phyloP scores from a whole-genome alignment of 768 basidiomycete species.

The Galerina sulciceps region DNA sequence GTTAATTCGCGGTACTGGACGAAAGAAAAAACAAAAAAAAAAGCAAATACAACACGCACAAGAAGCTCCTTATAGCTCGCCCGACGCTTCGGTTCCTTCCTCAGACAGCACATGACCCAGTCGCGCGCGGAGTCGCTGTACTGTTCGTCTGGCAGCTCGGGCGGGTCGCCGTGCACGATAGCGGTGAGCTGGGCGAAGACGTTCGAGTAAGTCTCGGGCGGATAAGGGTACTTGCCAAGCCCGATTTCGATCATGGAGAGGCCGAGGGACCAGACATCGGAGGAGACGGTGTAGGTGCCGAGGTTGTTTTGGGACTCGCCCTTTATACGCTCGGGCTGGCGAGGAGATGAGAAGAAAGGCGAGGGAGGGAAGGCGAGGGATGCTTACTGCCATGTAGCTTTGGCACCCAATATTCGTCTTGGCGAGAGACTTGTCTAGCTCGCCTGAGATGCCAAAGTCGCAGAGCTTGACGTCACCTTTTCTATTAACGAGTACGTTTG shows the following conservation, averaged over 20 bases:
- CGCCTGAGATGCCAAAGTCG: constrained; percentile 99
- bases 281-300: constrained; percentile 93
- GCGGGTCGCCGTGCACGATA: constrained; percentile 94
- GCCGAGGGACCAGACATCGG: constrained; percentile 97
- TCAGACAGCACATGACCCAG: constrained; percentile 81
- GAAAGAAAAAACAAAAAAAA: too few relatives aligned
- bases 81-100: constrained; percentile 78
- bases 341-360: not conserved
- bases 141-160: constrained; percentile 74
- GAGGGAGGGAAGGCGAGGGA: not conserved
- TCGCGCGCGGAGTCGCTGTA: constrained; percentile 76
- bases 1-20: not conserved
- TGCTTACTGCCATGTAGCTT: constrained; percentile 94
- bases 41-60: constrained; percentile 49
- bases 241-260: constrained; percentile 93
- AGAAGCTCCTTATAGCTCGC: constrained; percentile 86
- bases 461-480: constrained; percentile 93
- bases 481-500: constrained; percentile 88
- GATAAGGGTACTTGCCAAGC: constrained; percentile 91
- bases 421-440: constrained; percentile 93
- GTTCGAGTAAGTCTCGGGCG: constrained; percentile 95
- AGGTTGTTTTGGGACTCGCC: constrained; percentile 88
- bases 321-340: constrained; percentile 92
- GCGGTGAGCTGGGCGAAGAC: constrained; percentile 96
- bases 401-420: constrained; percentile 99